These are phyloP conservation scores for Musa acuminata DNA, from an alignment of 176 grass and related monocot species.

Conservation along the genomic window DNA sequence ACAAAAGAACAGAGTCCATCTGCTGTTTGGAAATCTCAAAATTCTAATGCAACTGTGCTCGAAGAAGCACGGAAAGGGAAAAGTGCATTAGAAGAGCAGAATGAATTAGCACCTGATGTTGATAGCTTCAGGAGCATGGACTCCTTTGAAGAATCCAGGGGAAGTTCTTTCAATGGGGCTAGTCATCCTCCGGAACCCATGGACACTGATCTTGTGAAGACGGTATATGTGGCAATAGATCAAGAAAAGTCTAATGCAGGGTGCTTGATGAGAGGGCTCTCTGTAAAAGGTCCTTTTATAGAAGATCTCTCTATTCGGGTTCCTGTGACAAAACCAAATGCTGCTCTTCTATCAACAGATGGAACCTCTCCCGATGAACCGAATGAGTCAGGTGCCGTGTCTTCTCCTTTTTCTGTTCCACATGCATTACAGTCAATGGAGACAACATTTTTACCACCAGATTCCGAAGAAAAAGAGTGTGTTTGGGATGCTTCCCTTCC, in stretches of 20 bases:
- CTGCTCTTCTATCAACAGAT: slow-evolving; percentile 15
- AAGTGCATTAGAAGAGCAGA: slow-evolving; percentile 43
- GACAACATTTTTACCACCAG: slow-evolving; percentile 32
- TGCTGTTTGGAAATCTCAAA: slow-evolving; percentile 10
- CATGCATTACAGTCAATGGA: slow-evolving; percentile 36
- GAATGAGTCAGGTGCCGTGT: slow-evolving; percentile 28
- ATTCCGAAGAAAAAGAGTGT: slow-evolving; percentile 80
- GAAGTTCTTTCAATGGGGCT: slow-evolving; percentile 70
- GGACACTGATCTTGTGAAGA: slow-evolving; percentile 90
- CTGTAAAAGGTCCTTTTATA: slow-evolving; percentile 60
- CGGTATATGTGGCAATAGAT: slow-evolving; percentile 77
- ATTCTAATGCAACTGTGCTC: slow-evolving; percentile 26
- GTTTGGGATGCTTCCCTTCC: slow-evolving; percentile 89
- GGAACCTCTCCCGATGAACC: slow-evolving; percentile 41
- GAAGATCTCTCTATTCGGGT: slow-evolving; percentile 57
- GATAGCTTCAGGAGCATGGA: slow-evolving; percentile 76
- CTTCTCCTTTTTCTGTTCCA: slow-evolving; percentile 21
- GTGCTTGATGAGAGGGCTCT: slow-evolving; percentile 45
- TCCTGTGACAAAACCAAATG: slow-evolving; percentile 38
- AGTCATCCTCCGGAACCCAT: slow-evolving; percentile 77
- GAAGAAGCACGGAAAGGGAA: slow-evolving; percentile 64
- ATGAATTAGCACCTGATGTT: slow-evolving; percentile 42
- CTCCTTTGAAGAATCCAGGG: slow-evolving; percentile 54
- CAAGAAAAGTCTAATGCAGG: slow-evolving; percentile 48
- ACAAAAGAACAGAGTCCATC: background rate